Base-by-base conservation (phyloP, 176 grass and related monocot genomes). In the Melocanna baccifera region DNA sequence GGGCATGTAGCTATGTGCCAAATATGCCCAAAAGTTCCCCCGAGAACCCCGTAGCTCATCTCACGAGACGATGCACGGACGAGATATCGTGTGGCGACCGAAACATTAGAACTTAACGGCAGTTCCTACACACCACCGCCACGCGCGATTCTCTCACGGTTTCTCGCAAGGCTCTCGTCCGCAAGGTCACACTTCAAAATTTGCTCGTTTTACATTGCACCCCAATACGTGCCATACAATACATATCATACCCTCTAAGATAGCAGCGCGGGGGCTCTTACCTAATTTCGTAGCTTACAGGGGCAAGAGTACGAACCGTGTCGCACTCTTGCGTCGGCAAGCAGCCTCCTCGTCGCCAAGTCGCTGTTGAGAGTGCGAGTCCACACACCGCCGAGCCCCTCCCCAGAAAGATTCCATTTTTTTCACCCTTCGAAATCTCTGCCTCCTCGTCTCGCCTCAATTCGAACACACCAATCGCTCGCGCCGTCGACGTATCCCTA, bases 341-440 rank as follows among this genome's bases (percentile, higher is more conserved):
- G 41, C 76, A 11, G 36, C 22, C 55, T 4, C 20, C 32, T 13
- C 11, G 4, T 13, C 36, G 9, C 66, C 67, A 13, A 41, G 78
- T 81, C 63, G 67, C 85, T 57, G 34, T 36, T 36, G 58, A 41
- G 65, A 62, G 9, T 59, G 74, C 75, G 53, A 71, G 78, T 68
- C 79, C 86, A 69, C 85, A 67, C 37, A 77, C 86, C 51, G 79
- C 61, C 39, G 50, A 82, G 62, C 0, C 40, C 55, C 34, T 10
- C 45, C 23, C 32, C 25, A 15, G 45, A 59, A 82, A 83, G 79
- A 77, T 70, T 75, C 72, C 64, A 76, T 52, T 77, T 71, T 83
- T 82, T 62, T 20, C 72, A 7, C 52, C 62, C 83, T 52, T 46
- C 59, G 79, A 45, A 73, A 28, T 77, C 73, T 26, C 47, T 28